Conservation (phyloP, 1,139 yeast genomes). For the Saccharomyces hybrid region DNA sequence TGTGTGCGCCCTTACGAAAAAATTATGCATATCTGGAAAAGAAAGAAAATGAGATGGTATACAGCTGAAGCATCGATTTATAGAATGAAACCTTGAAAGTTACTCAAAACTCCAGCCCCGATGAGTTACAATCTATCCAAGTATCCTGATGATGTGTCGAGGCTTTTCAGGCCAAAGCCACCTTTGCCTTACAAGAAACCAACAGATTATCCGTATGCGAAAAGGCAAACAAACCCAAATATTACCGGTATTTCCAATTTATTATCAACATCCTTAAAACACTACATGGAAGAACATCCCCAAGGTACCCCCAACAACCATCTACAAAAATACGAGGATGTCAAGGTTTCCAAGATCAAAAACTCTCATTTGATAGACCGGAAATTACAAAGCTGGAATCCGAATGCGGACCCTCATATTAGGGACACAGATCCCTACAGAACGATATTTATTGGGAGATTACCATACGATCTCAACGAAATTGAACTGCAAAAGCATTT, state of each 20-base stretch:
- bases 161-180: constrained; percentile 61
- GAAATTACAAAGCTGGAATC: constrained; percentile 44
- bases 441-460: constrained; percentile 71
- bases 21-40: no score
- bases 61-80: background rate
- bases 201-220: constrained; percentile 45
- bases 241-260: constrained; percentile 45
- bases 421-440: constrained; percentile 62
- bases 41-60: background rate
- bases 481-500: constrained; percentile 60
- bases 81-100: background rate
- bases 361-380: constrained; percentile 16
- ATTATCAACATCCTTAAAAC: constrained; percentile 4
- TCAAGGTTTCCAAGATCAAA: constrained; percentile 30
- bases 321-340: constrained; percentile 33
- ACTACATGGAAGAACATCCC: constrained; percentile 16
- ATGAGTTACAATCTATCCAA: constrained; percentile 32
- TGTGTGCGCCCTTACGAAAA: no score
- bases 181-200: constrained; percentile 54
- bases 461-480: constrained; percentile 62
- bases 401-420: constrained; percentile 50
- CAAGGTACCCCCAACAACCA: constrained; percentile 28
- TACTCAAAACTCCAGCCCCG: background rate
- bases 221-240: constrained; percentile 41
- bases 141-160: constrained; percentile 58